Evolutionary conservation across 140 eudicot species (phyloP).

Genomic region (Stevia rebaudiana): DNA sequence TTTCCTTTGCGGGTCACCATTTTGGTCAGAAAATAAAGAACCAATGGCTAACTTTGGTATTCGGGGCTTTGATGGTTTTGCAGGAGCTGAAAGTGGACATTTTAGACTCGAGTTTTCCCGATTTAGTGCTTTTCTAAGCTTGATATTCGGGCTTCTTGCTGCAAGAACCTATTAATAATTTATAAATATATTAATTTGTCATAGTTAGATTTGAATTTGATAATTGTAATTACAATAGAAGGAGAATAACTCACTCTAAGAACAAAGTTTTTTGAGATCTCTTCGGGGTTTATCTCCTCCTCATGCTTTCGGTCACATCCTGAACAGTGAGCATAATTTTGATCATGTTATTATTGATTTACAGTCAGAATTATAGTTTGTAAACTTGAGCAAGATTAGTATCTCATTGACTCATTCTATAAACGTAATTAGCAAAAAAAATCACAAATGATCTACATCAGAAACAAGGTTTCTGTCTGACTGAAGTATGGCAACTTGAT

Average conservation of each 20-base stretch:
- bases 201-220: not conserved
- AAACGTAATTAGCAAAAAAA: not conserved
- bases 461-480: no score
- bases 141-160: constrained; percentile 91
- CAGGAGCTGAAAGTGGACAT: constrained; percentile 93
- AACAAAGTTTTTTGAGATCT: constrained; percentile 72
- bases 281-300: constrained; percentile 80
- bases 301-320: constrained; percentile 93
- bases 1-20: constrained; percentile 34
- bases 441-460: not conserved
- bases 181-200: not conserved
- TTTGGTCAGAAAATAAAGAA: constrained; percentile 48
- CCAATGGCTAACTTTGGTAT: constrained; percentile 46
- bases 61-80: constrained; percentile 70
- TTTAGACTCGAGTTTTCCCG: constrained; percentile 43
- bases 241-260: constrained; percentile 55
- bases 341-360: constrained; percentile 5
- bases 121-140: constrained; percentile 51
- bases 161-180: constrained; percentile 65
- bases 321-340: constrained; percentile 16
- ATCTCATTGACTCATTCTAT: not conserved
- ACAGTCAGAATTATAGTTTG: not conserved
- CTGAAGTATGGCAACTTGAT: no score
- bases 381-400: not conserved
- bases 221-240: not conserved